A percentile compares a stretch with the other conserved stretches of the same genome.
Conservation (phyloP, 371 early-diverging fungal species). For the Syncephalastrum contaminatum region DNA sequence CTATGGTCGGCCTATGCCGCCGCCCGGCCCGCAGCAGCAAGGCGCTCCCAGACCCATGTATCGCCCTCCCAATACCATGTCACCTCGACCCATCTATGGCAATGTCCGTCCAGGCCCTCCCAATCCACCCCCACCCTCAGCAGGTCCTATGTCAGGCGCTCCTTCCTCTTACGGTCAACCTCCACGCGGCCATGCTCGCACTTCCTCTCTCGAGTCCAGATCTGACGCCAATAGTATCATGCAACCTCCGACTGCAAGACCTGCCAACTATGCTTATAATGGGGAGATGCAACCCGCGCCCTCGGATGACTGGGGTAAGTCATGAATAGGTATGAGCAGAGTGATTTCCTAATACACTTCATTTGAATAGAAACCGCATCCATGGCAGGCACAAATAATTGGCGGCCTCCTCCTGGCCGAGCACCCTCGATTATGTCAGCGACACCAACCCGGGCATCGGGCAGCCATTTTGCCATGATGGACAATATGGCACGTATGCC, state of each 20-base stretch:
- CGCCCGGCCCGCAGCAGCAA: slow-evolving; percentile 6
- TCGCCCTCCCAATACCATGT: slow-evolving; percentile 9
- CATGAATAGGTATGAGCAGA: not conserved
- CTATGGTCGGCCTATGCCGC: slow-evolving; percentile 7
- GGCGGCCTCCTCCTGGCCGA: slow-evolving; percentile 19
- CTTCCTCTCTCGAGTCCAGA: slow-evolving; percentile 15
- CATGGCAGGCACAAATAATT: slow-evolving; percentile 3
- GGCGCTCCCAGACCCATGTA: slow-evolving; percentile 16
- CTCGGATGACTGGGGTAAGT: slow-evolving; percentile 21
- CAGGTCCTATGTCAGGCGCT: not conserved
- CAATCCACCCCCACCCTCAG: not conserved
- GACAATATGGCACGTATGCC: slow-evolving; percentile 6
- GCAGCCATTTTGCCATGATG: slow-evolving; percentile 11
- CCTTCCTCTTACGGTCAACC: not conserved
- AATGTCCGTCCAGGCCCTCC: slow-evolving; percentile 6
- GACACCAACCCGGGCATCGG: slow-evolving; percentile 17
- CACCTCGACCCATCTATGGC: slow-evolving; percentile 10
- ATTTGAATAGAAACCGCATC: slow-evolving; percentile 16
- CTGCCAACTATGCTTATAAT: slow-evolving; percentile 5
- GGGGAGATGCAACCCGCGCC: slow-evolving; percentile 1
- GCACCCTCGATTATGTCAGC: slow-evolving; percentile 30
- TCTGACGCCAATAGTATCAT: slow-evolving; percentile 13
- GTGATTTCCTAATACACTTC: not conserved
- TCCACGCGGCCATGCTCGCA: slow-evolving; percentile 10
- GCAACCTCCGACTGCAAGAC: slow-evolving; percentile 6